Base-by-base conservation (phyloP, 148 eudicot species). In the Suaeda aralocaspica region DNA sequence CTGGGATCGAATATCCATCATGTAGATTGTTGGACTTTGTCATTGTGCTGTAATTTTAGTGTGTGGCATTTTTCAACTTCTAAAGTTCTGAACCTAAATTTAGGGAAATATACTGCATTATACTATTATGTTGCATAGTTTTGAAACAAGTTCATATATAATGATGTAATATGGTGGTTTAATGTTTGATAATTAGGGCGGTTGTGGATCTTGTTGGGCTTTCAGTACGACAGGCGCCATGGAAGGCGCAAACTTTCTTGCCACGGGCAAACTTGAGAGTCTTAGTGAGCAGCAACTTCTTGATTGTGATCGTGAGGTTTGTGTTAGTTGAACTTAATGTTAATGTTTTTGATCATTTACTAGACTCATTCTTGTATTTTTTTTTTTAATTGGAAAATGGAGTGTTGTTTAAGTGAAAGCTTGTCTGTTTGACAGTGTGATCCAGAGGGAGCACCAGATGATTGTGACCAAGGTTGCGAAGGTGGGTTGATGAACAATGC, bases 161-260 rank as follows among this genome's bases (percentile, higher is more conserved):
- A n/a, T n/a, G 18, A 16, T 26, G 41, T 48, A 14, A 58, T 24
- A 41, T 34, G 25, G 34, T 9, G 34, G 46, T 55, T 44, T 56
- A 15, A 10, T 26, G 49, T 76, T 57, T 55, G 11, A n/a, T 58
- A 60, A 67, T 30, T 76, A 93, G 98, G 95, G 98, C 34, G 80
- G 89, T 1, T 93, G 98, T 71, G 98, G 98, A 58, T 93, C 98
- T 3, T 93, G 98, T 79, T 93, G 98, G 98, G 83, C 91, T 15
- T 93, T 90, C 70, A 91, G 98, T 79, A 72, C 98, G 26, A 88
- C 98, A 0, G 98, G 98, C n/a, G 96, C 95, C 34, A 65, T 93
- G 82, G 98, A 93, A 82, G 98, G 98, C 58, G 96, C 96, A 0
- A 80, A 91, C 75, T 93, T 70, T 68, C 84, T 93, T 30, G 88